Evolutionary conservation across 768 basidiomycete species (phyloP), one percentile per base, ranked within the genome.

Genomic region (Panaeolus cyanescens): DNA sequence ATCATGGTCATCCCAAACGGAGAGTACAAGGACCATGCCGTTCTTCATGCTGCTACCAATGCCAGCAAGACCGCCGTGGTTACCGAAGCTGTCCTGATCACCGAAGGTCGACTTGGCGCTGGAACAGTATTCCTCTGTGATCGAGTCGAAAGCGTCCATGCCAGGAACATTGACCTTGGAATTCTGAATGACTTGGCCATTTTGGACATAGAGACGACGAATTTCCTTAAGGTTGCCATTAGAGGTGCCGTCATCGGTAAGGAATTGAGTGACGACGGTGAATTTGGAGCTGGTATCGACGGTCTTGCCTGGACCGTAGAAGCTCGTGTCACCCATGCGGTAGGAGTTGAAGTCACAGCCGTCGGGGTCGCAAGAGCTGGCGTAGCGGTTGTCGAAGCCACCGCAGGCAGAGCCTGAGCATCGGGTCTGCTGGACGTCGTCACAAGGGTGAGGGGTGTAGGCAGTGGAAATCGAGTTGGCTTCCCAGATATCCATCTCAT

Each of bases 281-380:
- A 86, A 76, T 64, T 74, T 74, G 55, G 62, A 63, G 59, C 33
- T 63, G 60, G 66, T 67, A 53, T 67, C 59, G 62, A 67, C 60
- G 25, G 74, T 83, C 70, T 68, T 63, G 54, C 79, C 79, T 9
- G 71, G 67, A 25, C 85, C 85, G 70, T 78, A 78, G 81, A 85
- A 86, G 53, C 68, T 59, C 59, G 66, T 70, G 68, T 74, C 70
- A 36, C 84, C 84, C 80, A 83, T 77, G 64, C 84, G 83, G 79
- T 70, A 86, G 15, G 85, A 83, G 80, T 85, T 86, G 80, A 84
- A 86, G 67, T 85, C 85, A 73, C 85, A 86, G 33, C 85, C 84
- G 63, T 83, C 83, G 59, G 76, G 74, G 71, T 86, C 84, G 71
- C 85, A 86, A 34, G 81, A 68, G 56, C 79, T 78, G 61, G 66